phyloP scores from a whole-genome alignment of 495 filamentous ascomycete species.

The Rhizodiscina lignyota region DNA sequence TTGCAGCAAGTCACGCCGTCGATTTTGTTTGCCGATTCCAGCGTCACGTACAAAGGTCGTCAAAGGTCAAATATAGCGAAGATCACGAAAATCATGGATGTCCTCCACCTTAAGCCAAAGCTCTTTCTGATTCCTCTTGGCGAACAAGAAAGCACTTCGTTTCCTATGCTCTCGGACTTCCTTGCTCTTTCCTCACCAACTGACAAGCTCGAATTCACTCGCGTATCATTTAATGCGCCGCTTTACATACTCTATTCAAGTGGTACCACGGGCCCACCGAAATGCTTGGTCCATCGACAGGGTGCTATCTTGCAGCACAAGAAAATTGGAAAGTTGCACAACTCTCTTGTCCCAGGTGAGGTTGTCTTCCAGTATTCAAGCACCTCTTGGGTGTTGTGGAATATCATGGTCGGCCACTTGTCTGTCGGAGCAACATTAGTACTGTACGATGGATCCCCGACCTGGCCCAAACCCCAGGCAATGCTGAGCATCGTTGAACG shows the following conservation, averaged over 20 bases:
- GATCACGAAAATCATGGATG: too few relatives aligned
- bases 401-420: neutral
- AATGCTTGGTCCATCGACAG: conserved; percentile 71
- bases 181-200: too few relatives aligned
- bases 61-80: too few relatives aligned
- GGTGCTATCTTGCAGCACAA: conserved; percentile 84
- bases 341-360: conserved; percentile 48
- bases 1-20: conserved; percentile 66
- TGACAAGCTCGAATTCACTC: conserved; percentile 38
- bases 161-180: too few relatives aligned
- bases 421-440: conserved; percentile 71
- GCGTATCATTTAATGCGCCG: conserved; percentile 58
- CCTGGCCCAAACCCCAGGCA: conserved; percentile 47
- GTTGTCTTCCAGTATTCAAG: conserved; percentile 78
- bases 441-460: conserved; percentile 84
- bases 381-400: conserved; percentile 95
- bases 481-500: conserved; percentile 56
- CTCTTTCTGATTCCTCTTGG: too few relatives aligned
- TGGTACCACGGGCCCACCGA: conserved; percentile 79
- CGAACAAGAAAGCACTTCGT: too few relatives aligned
- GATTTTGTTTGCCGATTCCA: conserved; percentile 72
- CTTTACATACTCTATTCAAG: conserved; percentile 80
- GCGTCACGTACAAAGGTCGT: conserved; percentile 67
- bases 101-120: too few relatives aligned
- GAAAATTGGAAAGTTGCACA: conserved; percentile 79